Evolutionary conservation across 495 filamentous ascomycete genomes (phyloP), one percentile per base, ranked within the genome.

Genomic region (Xylaria cubensis): DNA sequence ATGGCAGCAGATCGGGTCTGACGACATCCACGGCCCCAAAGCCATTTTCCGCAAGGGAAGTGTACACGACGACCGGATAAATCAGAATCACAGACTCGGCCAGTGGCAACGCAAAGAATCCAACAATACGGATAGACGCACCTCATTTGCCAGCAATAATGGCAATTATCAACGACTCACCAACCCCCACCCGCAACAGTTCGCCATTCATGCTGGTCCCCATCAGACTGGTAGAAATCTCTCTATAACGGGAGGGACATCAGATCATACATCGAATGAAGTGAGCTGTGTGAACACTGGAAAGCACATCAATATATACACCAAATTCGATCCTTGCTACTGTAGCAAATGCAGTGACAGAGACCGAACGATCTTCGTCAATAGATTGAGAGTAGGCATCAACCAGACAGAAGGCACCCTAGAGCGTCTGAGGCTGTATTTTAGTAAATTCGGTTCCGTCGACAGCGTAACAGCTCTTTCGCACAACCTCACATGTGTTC

Each of bases 1-100:
- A 21, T 77, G 75, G 75, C 29, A 72, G 29, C 55, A 48, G 3
- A 32, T 29, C 8, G 72, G 75, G 19, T 46, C 59, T 3, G 59
- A 73, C n/a, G 44, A 72, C 2, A 50, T 77, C 3, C 75, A 77
- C 41, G 75, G 75, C 4, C 75, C 75, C 17, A 73, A 41, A n/a
- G 55, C 56, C 21, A 41, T 74, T 36, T 75, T 64, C 55, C 56
- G 50, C 32, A 75, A 44, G 53, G 56, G 48, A 15, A 51, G 58
- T 51, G 5, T 19, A 36, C 17, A 42, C 39, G 39, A 46, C 15
- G 17, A 32, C 17, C 39, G n/a, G 24, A 44, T 17, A 21, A 12
- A 17, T 62, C 67, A 67, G 10, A 64, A 46, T 36, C 24, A 15
- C 39, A 72, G 36, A 34, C 10, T 19, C 21, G 17, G 46, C 13